These are phyloP conservation scores for Bipolaris cookei DNA, from an alignment of 2,329 filamentous ascomycete genomes.

Conservation along the genomic window DNA sequence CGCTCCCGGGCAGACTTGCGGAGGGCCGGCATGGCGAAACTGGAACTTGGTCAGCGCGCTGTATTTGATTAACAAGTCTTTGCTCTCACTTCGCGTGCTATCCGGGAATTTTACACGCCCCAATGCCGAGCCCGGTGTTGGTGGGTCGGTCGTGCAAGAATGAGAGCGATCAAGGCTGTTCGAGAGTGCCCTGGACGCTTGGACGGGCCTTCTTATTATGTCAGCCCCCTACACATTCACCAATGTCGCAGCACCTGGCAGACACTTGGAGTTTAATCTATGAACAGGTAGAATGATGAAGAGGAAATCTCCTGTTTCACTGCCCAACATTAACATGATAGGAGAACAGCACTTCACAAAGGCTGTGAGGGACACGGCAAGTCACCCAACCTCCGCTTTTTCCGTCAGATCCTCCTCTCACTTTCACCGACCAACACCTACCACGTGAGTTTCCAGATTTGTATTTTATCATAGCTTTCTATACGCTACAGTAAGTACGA, in stretches of 20 bases:
- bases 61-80: conserved; percentile 16
- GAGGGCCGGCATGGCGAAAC: conserved; percentile 48
- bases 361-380: conserved; percentile 1
- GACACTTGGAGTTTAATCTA: not conserved
- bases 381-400: conserved; percentile 10
- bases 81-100: conserved; percentile 44
- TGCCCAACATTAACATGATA: not conserved
- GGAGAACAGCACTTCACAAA: not conserved
- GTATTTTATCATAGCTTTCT: not conserved
- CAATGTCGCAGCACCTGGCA: conserved; percentile 13
- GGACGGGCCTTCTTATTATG: conserved; percentile 27
- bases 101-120: conserved; percentile 34
- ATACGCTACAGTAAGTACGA: not conserved
- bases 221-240: conserved; percentile 25
- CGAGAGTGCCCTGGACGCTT: conserved; percentile 26
- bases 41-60: conserved; percentile 43
- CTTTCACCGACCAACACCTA: conserved; percentile 7
- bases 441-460: not conserved
- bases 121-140: conserved; percentile 37
- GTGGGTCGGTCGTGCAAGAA: conserved; percentile 36
- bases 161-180: conserved; percentile 31
- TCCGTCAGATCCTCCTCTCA: conserved; percentile 9
- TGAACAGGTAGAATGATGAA: not conserved
- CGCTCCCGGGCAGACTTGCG: conserved; percentile 44
- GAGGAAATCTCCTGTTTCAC: not conserved